Conservation (phyloP, 164 flowering plant species). For the Piper betle region DNA sequence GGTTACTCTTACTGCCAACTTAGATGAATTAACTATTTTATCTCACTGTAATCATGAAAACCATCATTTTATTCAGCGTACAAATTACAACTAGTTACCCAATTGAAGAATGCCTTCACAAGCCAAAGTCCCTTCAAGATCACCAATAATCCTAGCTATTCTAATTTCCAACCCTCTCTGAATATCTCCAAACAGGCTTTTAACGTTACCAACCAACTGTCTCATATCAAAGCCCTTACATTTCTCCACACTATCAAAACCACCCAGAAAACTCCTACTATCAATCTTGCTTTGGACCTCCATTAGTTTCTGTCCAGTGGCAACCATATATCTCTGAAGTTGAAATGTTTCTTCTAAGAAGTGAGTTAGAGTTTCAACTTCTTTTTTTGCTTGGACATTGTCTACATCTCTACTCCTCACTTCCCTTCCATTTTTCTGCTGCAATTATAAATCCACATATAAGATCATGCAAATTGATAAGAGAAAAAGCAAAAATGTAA, state of each 20-base stretch:
- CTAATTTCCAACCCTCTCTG: slow-evolving; percentile 83
- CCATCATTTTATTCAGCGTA: not conserved
- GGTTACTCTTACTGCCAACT: too few species aligned
- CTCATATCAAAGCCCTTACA: slow-evolving; percentile 41
- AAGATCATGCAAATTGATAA: not conserved
- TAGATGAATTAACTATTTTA: too few species aligned
- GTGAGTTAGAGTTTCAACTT: slow-evolving; percentile 36
- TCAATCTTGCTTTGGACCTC: slow-evolving; percentile 60
- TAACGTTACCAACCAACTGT: slow-evolving; percentile 46
- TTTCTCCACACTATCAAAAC: slow-evolving; percentile 21
- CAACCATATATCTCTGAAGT: slow-evolving; percentile 81
- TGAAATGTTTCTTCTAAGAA: slow-evolving; percentile 87
- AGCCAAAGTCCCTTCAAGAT: slow-evolving; percentile 79
- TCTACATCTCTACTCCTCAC: slow-evolving; percentile 15
- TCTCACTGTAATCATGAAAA: not conserved
- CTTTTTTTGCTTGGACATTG: slow-evolving; percentile 26
- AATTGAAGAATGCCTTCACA: slow-evolving; percentile 50
- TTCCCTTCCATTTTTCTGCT: slow-evolving; percentile 38
- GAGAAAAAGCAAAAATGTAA: not conserved
- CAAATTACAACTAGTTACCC: slow-evolving; percentile 10
- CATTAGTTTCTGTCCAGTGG: slow-evolving; percentile 77
- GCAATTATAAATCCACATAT: not conserved
- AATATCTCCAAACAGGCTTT: slow-evolving; percentile 50
- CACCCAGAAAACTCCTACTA: slow-evolving; percentile 25
- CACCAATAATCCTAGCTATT: slow-evolving; percentile 71